These are phyloP conservation scores for Nakazawaea wyomingensis DNA, from an alignment of 805 yeast species.

Conservation along the genomic window DNA sequence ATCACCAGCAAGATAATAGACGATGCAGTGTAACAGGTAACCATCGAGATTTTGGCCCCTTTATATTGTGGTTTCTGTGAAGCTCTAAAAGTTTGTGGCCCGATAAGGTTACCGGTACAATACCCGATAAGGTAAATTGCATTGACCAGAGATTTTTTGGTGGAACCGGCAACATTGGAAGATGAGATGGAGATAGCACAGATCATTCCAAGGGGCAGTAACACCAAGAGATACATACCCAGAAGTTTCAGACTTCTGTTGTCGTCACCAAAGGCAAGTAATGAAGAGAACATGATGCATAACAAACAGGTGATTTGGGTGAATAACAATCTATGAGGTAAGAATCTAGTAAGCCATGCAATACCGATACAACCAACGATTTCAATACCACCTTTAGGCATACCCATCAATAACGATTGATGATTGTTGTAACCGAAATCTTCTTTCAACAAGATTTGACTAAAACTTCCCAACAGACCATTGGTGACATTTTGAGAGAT, in stretches of 20 bases:
- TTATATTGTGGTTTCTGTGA: constrained; percentile 46
- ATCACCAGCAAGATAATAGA: constrained; percentile 39
- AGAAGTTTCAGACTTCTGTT: constrained; percentile 22
- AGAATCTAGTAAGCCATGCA: constrained; percentile 3
- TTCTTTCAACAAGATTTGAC: constrained; percentile 25
- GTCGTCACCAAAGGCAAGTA: constrained; percentile 21
- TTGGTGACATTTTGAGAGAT: constrained; percentile 45
- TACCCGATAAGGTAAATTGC: constrained; percentile 52
- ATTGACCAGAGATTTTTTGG: constrained; percentile 50
- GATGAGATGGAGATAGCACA: constrained; percentile 44
- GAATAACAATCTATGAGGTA: constrained; percentile 18
- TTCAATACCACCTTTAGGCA: constrained; percentile 17
- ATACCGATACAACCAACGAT: constrained; percentile 24
- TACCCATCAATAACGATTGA: constrained; percentile 18
- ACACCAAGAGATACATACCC: constrained; percentile 22
- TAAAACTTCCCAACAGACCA: constrained; percentile 42
- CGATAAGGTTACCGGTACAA: constrained; percentile 50
- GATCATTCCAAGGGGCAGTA: constrained; percentile 22
- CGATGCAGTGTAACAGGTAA: constrained; percentile 38
- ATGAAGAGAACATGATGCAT: constrained; percentile 17
- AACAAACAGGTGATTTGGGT: constrained; percentile 16
- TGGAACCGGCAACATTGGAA: constrained; percentile 58
- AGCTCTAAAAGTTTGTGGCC: constrained; percentile 57
- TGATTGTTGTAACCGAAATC: neutral
- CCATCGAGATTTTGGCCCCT: constrained; percentile 51